Conservation (phyloP, 768 basidiomycete genomes). For the Boletus subparvulus region DNA sequence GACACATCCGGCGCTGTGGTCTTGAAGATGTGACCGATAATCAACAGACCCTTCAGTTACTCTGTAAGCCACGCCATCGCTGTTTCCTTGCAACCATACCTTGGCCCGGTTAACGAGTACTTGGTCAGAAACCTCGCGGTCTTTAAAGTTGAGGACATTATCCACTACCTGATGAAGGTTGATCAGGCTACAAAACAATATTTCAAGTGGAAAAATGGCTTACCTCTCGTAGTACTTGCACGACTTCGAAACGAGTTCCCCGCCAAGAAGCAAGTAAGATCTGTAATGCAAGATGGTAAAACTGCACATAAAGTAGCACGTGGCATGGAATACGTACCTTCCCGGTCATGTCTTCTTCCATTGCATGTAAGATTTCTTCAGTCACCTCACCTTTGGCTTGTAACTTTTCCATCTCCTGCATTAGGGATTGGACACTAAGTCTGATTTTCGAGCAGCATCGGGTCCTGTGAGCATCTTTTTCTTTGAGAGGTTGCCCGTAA, state of each 20-base stretch:
- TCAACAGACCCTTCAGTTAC: constrained; percentile 66
- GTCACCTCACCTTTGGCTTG: constrained; percentile 86
- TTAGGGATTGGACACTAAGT: constrained; percentile 24
- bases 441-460: constrained; percentile 33
- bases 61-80: background rate
- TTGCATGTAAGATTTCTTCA: constrained; percentile 80
- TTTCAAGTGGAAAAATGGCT: background rate
- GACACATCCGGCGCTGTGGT: constrained; percentile 80
- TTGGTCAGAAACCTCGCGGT: constrained; percentile 67
- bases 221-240: constrained; percentile 81
- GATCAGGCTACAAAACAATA: constrained; percentile 3
- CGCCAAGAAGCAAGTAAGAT: constrained; percentile 98
- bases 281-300: constrained; percentile 32
- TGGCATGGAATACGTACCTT: constrained; percentile 51
- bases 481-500: constrained; percentile 30
- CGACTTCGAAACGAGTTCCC: constrained; percentile 92
- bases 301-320: background rate
- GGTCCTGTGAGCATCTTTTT: constrained; percentile 57
- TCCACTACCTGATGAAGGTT: constrained; percentile 60
- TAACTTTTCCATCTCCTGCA: constrained; percentile 84
- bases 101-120: constrained; percentile 82
- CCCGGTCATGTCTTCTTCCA: constrained; percentile 92
- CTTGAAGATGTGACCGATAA: constrained; percentile 91
- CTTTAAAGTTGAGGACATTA: constrained; percentile 81
- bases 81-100: constrained; percentile 39